Base-by-base conservation (phyloP, 345 rosid species). In the Salix caprea region DNA sequence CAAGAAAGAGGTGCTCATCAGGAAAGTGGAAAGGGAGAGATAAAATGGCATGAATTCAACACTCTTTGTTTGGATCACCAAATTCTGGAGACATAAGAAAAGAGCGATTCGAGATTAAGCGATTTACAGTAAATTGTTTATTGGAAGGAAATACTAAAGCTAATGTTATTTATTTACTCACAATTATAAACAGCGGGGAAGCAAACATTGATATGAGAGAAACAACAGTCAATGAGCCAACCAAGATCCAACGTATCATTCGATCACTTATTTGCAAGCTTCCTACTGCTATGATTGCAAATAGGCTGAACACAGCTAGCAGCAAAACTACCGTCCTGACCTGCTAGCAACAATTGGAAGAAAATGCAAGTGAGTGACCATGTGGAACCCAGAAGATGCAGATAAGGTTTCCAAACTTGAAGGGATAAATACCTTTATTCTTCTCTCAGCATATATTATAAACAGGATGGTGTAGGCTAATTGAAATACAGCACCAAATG, bases 11-110 rank as follows among this genome's bases (percentile, higher is more conserved):
- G 80, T 72, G 74, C 98, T 94, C 97, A 94, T 86, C 87, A 94
- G 85, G 85, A 94, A 94, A 10, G 95, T 89, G 15, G 97, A 90
- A 61, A 94, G 87, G 10, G 98, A 94, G 39, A 94, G 91, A 78
- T 81, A 90, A 82, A 94, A 92, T 40, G 98, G 97, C 98, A 94
- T 94, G 82, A 84, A 94, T 80, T 94, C 97, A 74, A 94, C 92
- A 52, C 98, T 92, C 85, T 79, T 88, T 37, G 94, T 92, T 75
- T 70, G 86, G 30, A 94, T 87, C 80, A 94, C 98, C 87, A 92
- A 73, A 84, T 87, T 91, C 98, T 94, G 85, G 46, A 82, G 74
- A 73, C 12, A 81, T 52, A 60, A 7, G 52, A 15, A 19, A 56
- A 23, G 62, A 11, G 13, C 19, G 5, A 14, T 61, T 24, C 34